Percentiles rank a stretch among this genome's conserved stretches.
phyloP scores from a whole-genome alignment of 2,329 filamentous ascomycete species.

The Curvularia verruculosa region DNA sequence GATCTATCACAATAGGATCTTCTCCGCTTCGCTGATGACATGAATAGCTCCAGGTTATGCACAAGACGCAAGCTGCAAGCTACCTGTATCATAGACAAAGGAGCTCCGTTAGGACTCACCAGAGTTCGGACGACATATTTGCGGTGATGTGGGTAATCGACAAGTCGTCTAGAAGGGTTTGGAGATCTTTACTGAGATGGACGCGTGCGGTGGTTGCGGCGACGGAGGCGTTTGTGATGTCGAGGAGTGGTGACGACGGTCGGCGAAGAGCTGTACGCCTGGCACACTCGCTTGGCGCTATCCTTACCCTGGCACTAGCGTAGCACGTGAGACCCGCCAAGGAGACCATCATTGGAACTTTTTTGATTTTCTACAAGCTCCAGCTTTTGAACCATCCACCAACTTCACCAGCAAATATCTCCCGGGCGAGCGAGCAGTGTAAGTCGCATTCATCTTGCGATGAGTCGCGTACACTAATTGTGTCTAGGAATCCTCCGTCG shows the following conservation, averaged over 20 bases:
- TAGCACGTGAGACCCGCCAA: slow-evolving; percentile 35
- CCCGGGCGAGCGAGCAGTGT: slow-evolving; percentile 47
- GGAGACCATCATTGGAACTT: slow-evolving; percentile 11
- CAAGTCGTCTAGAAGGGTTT: slow-evolving; percentile 25
- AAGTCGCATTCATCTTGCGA: slow-evolving; percentile 8
- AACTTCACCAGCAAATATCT: slow-evolving; percentile 13
- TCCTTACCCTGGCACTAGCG: slow-evolving; percentile 21
- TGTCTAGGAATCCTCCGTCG: slow-evolving; percentile 34
- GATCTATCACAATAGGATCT: slow-evolving; percentile 3
- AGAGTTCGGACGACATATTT: slow-evolving; percentile 81
- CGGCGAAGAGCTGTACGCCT: slow-evolving; percentile 38
- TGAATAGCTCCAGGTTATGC: slow-evolving; percentile 44
- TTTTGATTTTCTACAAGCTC: slow-evolving; percentile 17
- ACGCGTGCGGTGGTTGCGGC: slow-evolving; percentile 34
- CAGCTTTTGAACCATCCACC: slow-evolving; percentile 14
- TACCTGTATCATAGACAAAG: slow-evolving; percentile 34
- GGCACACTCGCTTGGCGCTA: slow-evolving; percentile 20
- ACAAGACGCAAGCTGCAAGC: slow-evolving; percentile 46
- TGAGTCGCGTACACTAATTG: neutral
- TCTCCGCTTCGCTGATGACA: slow-evolving; percentile 21
- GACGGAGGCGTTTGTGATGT: slow-evolving; percentile 37
- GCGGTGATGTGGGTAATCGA: slow-evolving; percentile 34
- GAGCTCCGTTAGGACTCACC: slow-evolving; percentile 65
- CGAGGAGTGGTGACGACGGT: slow-evolving; percentile 47
- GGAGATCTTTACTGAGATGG: slow-evolving; percentile 41